Evolutionary conservation across 1,139 yeast species (phyloP), one percentile per base, ranked within the genome.

Genomic region (Petasospora fabianii): DNA sequence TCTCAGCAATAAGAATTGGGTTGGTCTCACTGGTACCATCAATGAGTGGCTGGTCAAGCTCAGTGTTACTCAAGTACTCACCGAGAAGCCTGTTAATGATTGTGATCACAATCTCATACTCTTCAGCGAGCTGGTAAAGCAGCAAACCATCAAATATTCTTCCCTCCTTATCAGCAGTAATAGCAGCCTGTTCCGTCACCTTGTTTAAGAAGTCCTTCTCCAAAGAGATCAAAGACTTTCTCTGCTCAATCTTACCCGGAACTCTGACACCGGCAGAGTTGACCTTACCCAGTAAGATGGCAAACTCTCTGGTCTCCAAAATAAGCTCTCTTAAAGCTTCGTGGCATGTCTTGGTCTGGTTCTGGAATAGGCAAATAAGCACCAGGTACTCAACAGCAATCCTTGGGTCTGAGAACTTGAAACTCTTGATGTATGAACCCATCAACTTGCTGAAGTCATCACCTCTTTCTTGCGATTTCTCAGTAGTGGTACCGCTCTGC

Each of bases 161-260:
- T 4, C 97, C 97, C 58, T 88, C 97, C 51, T 87, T 95, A 56
- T 86, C 94, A 22, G 97, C 95, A 51, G 78, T 80, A 37, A 73
- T 71, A 2, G 97, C 97, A 20, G 96, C 88, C 44, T 78, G 79
- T 55, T 84, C 95, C 6, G 95, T 80, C 33, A 92, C 87, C 43
- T 77, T 77, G 38, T 74, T 72, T 37, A 87, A 62, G 51, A 69
- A 81, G 42, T 70, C 73, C 31, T 66, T 64, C 44, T 73, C 74
- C 44, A 92, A 67, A 26, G 71, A 69, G 39, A 92, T 70, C 39
- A 92, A 68, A n/a, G 71, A 62, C 62, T 86, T 77, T 56, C 94
- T 82, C 48, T 73, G 76, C 62, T 88, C 97, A 51, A 94, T 77
- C 34, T 85, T 75, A 16, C 98, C 98, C 1, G 96, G 88, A 32